These are phyloP conservation scores for sorghum (Sorghum bicolor) DNA, from an alignment of 176 grass and related monocot genomes.

Conservation along the genomic window Sorghum_bicolor_NCBIv3 NC_012876.2:1954501-1955000, in stretches of 20 bases:
- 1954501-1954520: conserved; percentile 85
- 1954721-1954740: background rate
- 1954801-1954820: background rate
- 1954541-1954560: conserved; percentile 85
- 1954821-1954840: background rate
- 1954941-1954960: background rate
- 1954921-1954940: background rate
- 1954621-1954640: background rate
- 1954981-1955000: conserved; percentile 37
- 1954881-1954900: background rate
- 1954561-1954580: conserved; percentile 71
- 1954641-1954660: background rate
- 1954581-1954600: conserved; percentile 75
- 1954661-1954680: background rate
- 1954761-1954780: background rate
- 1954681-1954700: background rate
- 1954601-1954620: background rate
- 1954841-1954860: background rate
- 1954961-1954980: background rate
- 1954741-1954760: background rate
- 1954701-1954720: background rate
- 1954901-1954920: background rate
- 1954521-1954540: conserved; percentile 85
- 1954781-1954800: background rate
- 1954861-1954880: background rate